A percentile compares a stretch with the other conserved stretches of the same genome.
These are phyloP conservation scores for Cyclotella choctawhatcheeana DNA, from an alignment of 108 stramenopile genomes.

Conservation along the genomic window DNA sequence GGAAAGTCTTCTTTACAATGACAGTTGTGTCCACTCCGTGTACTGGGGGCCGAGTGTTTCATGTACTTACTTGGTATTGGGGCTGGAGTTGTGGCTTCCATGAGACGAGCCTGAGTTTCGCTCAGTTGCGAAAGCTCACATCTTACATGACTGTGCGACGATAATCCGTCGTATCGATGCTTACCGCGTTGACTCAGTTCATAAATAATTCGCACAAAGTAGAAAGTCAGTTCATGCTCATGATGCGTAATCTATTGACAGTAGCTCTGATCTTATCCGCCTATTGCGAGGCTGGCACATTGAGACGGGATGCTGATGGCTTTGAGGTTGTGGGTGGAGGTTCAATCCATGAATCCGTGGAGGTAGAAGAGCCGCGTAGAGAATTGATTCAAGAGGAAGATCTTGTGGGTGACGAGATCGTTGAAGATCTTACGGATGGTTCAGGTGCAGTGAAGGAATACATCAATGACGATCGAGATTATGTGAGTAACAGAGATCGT, in stretches of 20 bases:
- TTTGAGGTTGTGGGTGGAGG: conserved; percentile 15
- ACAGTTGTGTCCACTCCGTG: background rate
- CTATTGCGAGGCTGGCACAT: conserved; percentile 4
- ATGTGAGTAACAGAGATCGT: background rate
- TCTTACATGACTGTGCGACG: background rate
- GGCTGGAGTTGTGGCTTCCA: background rate
- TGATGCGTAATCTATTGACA: conserved; percentile 1
- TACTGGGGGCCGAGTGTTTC: background rate
- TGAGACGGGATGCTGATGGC: background rate
- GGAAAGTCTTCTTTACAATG: background rate
- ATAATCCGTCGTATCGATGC: background rate
- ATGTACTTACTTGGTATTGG: background rate
- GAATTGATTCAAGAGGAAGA: background rate
- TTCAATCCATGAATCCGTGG: background rate
- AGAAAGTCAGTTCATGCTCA: no score
- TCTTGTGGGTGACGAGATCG: background rate
- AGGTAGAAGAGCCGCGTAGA: background rate
- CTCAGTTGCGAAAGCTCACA: background rate
- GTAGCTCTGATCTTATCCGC: conserved; percentile 9
- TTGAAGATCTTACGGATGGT: no score
- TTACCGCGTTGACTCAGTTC: no score
- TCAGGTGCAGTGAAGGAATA: no score
- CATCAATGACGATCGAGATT: no score
- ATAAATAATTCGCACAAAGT: no score
- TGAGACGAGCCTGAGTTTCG: background rate